phyloP scores from a whole-genome alignment of 1,139 yeast species.

The Yamadazyma atlantica region DNA sequence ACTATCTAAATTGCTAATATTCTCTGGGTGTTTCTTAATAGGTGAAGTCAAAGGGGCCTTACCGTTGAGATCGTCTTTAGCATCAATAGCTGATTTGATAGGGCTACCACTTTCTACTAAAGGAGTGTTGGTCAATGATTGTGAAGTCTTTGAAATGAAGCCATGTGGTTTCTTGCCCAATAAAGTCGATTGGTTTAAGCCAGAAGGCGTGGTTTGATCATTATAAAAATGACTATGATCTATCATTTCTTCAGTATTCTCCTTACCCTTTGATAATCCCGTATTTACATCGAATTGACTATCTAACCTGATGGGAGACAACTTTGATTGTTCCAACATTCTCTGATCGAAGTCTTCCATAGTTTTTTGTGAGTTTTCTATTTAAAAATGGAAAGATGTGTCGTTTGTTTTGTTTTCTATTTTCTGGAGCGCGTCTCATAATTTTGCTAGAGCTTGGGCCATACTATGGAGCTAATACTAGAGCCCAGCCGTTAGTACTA shows the following conservation, averaged over 20 bases:
- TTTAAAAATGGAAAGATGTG: background rate
- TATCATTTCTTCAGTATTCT: background rate
- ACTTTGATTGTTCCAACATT: constrained; percentile 1
- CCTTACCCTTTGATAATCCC: background rate
- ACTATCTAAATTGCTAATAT: constrained; percentile 12
- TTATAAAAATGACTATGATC: constrained; percentile 2
- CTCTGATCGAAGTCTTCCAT: constrained; percentile 1
- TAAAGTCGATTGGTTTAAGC: constrained; percentile 4
- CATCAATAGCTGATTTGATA: constrained; percentile 14
- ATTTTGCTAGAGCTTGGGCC: too few relatives aligned
- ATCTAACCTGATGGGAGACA: background rate
- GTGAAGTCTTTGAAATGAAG: constrained; percentile 31
- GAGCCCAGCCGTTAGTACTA: background rate
- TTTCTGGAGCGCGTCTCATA: constrained; percentile 1
- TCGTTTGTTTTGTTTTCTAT: background rate
- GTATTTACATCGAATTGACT: background rate
- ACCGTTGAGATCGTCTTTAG: constrained; percentile 1
- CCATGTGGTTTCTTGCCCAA: constrained; percentile 46
- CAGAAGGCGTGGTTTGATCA: background rate
- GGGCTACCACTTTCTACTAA: background rate
- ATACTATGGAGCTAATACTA: background rate
- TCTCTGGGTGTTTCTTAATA: constrained; percentile 19
- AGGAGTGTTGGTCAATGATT: background rate
- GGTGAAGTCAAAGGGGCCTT: constrained; percentile 38
- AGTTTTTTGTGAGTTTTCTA: background rate